Conservation (phyloP, 768 basidiomycete species). For the Paxillus ammoniavirescens region DNA sequence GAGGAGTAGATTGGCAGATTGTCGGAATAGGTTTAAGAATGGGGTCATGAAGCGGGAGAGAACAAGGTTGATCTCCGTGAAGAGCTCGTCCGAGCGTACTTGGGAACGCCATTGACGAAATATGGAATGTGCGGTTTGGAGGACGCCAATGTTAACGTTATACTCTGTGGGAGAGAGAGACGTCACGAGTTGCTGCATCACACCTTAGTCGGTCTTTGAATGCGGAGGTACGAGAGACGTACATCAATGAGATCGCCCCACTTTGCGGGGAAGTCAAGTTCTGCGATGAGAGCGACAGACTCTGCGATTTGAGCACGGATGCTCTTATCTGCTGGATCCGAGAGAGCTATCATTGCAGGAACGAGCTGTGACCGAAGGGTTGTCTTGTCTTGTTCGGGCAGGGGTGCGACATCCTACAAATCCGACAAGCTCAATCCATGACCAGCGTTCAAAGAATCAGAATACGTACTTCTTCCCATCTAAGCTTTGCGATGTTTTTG, state of each 20-base stretch:
- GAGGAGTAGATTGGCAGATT: constrained; percentile 56
- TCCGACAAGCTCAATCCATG: neutral
- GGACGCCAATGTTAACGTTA: constrained; percentile 82
- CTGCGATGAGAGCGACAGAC: constrained; percentile 87
- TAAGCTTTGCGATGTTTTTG: constrained; percentile 84
- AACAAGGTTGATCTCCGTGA: constrained; percentile 89
- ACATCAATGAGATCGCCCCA: constrained; percentile 94
- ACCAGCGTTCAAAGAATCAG: neutral
- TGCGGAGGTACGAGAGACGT: constrained; percentile 32
- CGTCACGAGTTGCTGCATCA: constrained; percentile 75
- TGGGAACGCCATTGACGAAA: constrained; percentile 92
- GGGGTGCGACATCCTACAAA: constrained; percentile 66
- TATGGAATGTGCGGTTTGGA: constrained; percentile 95
- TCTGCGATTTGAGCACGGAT: constrained; percentile 89
- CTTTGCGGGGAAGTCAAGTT: constrained; percentile 83
- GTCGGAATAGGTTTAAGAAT: constrained; percentile 81
- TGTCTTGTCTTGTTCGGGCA: constrained; percentile 69
- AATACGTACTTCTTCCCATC: constrained; percentile 81
- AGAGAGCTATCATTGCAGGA: constrained; percentile 87
- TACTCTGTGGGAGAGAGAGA: constrained; percentile 83
- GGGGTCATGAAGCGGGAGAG: constrained; percentile 78
- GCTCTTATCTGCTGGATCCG: constrained; percentile 66
- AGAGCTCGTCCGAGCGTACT: constrained; percentile 84
- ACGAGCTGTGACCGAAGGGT: constrained; percentile 76
- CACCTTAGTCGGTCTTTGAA: neutral